These are phyloP conservation scores for Botryotinia convoluta DNA, from an alignment of 2,329 filamentous ascomycete genomes.

Conservation along the genomic window DNA sequence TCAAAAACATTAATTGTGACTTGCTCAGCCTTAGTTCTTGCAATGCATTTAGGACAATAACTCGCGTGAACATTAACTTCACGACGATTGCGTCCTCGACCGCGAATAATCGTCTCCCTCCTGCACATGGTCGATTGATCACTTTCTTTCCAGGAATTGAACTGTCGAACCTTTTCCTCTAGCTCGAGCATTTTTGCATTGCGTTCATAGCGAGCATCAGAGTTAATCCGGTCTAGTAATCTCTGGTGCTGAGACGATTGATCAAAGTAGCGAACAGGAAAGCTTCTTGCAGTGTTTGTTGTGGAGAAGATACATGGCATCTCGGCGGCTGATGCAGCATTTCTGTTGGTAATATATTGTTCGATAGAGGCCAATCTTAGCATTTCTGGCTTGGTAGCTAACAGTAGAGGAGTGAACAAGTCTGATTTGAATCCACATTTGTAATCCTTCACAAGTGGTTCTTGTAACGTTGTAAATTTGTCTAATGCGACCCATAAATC, in stretches of 20 bases:
- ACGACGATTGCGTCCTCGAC: neutral
- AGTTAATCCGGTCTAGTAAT: conserved; percentile 42
- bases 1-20: conserved; percentile 52
- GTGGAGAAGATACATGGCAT: conserved; percentile 41
- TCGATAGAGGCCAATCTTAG: conserved; percentile 47
- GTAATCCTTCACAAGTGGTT: conserved; percentile 48
- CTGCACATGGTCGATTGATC: neutral
- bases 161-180: conserved; percentile 32
- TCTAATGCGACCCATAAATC: conserved; percentile 61
- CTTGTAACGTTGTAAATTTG: conserved; percentile 41
- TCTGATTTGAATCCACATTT: conserved; percentile 43
- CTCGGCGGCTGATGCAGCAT: rapidly evolving
- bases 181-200: conserved; percentile 41
- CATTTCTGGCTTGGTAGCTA: conserved; percentile 47
- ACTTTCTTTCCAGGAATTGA: conserved; percentile 33
- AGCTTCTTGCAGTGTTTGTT: conserved; percentile 41
- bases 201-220: conserved; percentile 37
- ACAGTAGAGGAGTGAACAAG: conserved; percentile 45
- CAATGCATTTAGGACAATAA: conserved; percentile 42
- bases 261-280: conserved; percentile 50
- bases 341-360: conserved; percentile 42
- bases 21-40: conserved; percentile 35
- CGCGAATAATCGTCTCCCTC: neutral
- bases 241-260: conserved; percentile 43
- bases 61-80: neutral